phyloP scores from a whole-genome alignment of 768 basidiomycete species.

The Russula griseocarnosa region DNA sequence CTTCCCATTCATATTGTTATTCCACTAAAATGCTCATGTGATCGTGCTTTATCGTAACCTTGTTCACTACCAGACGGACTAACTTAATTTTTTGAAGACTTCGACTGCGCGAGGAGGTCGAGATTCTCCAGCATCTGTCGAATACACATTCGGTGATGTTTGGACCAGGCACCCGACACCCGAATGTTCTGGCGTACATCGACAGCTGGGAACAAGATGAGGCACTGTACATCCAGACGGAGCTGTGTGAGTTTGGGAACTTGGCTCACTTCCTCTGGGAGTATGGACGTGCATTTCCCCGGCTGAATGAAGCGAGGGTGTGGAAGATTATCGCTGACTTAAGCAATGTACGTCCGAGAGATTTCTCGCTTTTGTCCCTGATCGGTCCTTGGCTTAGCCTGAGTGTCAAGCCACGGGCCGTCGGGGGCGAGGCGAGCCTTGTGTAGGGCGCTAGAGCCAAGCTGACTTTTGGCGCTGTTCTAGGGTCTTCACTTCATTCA shows the following conservation, averaged over 20 bases:
- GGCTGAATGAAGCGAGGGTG: conserved; percentile 84
- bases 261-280: conserved; percentile 87
- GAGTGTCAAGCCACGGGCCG: not conserved
- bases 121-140: conserved; percentile 76
- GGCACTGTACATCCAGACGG: conserved; percentile 86
- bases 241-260: conserved; percentile 91
- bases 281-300: conserved; percentile 79
- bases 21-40: not conserved
- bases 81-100: conserved; percentile 42
- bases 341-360: conserved; percentile 61
- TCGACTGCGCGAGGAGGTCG: conserved; percentile 91
- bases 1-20: not conserved
- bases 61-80: not conserved
- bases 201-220: conserved; percentile 97
- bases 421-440: not conserved
- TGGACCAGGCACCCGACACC: conserved; percentile 45
- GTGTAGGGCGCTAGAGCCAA: conserved; percentile 3
- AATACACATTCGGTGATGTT: conserved; percentile 35
- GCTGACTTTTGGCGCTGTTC: conserved; percentile 29
- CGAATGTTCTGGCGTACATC: conserved; percentile 82
- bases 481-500: conserved; percentile 90
- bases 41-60: conserved; percentile 7
- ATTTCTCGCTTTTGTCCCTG: conserved; percentile 15
- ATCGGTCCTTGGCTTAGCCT: conserved; percentile 32
- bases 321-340: conserved; percentile 96